A percentile compares a stretch with the other conserved stretches of the same genome.
These are phyloP conservation scores for Chaetomium sp. DNA, from an alignment of 2,329 filamentous ascomycete genomes.

Conservation along the genomic window DNA sequence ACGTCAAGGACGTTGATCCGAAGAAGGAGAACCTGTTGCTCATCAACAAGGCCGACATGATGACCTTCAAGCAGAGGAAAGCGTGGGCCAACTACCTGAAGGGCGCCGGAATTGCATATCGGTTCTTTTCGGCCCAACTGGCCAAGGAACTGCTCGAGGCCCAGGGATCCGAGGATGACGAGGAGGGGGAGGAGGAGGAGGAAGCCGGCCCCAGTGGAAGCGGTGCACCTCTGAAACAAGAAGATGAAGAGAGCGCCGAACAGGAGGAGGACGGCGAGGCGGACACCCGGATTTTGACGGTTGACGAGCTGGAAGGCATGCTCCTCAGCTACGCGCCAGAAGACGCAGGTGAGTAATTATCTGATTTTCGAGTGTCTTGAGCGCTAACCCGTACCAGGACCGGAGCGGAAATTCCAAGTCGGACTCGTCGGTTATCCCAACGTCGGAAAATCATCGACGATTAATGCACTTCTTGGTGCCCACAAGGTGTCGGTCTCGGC, in stretches of 20 bases:
- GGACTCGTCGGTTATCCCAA: slow-evolving; percentile 97
- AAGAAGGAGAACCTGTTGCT: slow-evolving; percentile 89
- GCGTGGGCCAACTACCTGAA: slow-evolving; percentile 88
- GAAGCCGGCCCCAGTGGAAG: slow-evolving; percentile 30
- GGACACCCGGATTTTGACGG: slow-evolving; percentile 81
- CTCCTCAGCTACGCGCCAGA: slow-evolving; percentile 73
- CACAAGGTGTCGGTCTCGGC: slow-evolving; percentile 99
- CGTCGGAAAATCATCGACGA: slow-evolving; percentile 98
- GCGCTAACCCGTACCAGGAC: slow-evolving; percentile 39
- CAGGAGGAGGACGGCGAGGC: slow-evolving; percentile 49
- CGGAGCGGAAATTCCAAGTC: slow-evolving; percentile 74
- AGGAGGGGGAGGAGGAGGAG: slow-evolving; percentile 41
- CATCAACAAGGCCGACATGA: slow-evolving; percentile 99
- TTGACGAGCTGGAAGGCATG: slow-evolving; percentile 87
- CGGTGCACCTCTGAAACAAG: slow-evolving; percentile 17
- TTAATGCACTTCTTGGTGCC: slow-evolving; percentile 96
- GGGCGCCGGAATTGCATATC: slow-evolving; percentile 79
- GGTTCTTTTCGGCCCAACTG: slow-evolving; percentile 92
- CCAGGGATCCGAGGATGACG: slow-evolving; percentile 43
- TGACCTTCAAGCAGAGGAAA: slow-evolving; percentile 80
- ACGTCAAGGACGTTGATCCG: slow-evolving; percentile 88
- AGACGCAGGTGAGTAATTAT: slow-evolving; percentile 49
- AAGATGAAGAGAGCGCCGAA: slow-evolving; percentile 41
- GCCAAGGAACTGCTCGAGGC: slow-evolving; percentile 88
- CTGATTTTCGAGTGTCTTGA: no score